Percentiles rank a stretch among this genome's conserved stretches.
phyloP scores from a whole-genome alignment of 2,329 filamentous ascomycete genomes.

The Fragosphaeria purpurea region DNA sequence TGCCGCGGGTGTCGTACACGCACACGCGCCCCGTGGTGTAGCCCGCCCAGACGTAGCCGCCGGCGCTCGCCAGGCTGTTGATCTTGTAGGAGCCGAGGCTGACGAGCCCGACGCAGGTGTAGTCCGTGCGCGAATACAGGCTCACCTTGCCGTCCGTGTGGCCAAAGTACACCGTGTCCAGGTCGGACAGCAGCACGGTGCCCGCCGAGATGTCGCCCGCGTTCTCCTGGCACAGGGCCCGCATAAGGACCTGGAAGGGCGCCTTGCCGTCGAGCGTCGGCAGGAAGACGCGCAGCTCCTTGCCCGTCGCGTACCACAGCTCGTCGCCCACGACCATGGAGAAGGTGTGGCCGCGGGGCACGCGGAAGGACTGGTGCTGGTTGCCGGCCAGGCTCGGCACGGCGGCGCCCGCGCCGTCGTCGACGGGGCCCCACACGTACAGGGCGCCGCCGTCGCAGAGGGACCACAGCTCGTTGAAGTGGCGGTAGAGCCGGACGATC shows the following conservation, averaged over 20 bases:
- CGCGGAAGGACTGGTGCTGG: conserved; percentile 62
- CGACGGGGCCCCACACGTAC: conserved; percentile 75
- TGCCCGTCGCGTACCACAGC: conserved; percentile 81
- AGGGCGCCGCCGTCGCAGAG: conserved; percentile 82
- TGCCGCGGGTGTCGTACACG: conserved; percentile 73
- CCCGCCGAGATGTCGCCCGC: conserved; percentile 84
- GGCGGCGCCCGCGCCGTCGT: conserved; percentile 35
- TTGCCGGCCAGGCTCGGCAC: conserved; percentile 64
- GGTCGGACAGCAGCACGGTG: conserved; percentile 61
- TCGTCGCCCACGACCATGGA: conserved; percentile 78
- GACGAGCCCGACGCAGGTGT: conserved; percentile 66
- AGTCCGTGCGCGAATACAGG: conserved; percentile 74
- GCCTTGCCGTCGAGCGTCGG: conserved; percentile 58
- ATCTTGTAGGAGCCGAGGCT: conserved; percentile 94
- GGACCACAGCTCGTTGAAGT: conserved; percentile 87
- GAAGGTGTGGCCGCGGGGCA: conserved; percentile 75
- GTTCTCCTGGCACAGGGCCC: conserved; percentile 59
- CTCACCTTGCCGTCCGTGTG: conserved; percentile 91
- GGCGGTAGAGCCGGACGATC: conserved; percentile 74
- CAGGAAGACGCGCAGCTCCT: conserved; percentile 74
- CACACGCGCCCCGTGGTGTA: conserved; percentile 92
- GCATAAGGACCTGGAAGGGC: conserved; percentile 65
- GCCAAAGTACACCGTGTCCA: conserved; percentile 77
- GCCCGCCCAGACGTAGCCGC: conserved; percentile 78
- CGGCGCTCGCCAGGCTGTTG: conserved; percentile 72